Evolutionary conservation across 1,284 basidiomycete genomes (phyloP), one percentile per base, ranked within the genome.

Genomic region (Blastosporella zonata): DNA sequence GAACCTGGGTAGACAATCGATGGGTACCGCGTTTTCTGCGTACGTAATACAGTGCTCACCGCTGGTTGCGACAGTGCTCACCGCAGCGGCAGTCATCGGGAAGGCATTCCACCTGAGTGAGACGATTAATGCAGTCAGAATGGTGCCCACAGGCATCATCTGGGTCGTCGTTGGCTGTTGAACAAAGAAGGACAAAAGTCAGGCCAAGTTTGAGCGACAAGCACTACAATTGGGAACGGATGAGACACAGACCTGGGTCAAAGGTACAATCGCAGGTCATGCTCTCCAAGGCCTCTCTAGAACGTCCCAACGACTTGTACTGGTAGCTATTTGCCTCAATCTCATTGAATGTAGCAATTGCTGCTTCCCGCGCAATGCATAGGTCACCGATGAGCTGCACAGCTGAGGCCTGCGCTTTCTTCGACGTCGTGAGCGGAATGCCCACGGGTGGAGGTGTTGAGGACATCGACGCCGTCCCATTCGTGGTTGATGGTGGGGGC

Each of bases 101-200:
- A 18, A 95, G 67, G 71, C 96, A 99, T 68, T 99, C 96, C 21
- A 99, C 93, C 69, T 97, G 95, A 21, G 97, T 97, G 50, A 98
- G 82, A 50, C 94, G 81, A 67, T 99, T 99, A 74, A 99, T 97
- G 68, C 97, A 99, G 67, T 94, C 90, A 18, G 92, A 92, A 52
- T 82, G 75, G 43, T 84, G 81, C n/a, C 93, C 92, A 68, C 96
- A 99, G 5, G 93, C 92, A 49, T 70, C 72, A 49, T 78, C 73
- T 10, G 72, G 72, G 53, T 78, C 73, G 59, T 89, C 82, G 18
- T 73, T 65, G 55, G 73, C 83, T 87, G 61, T 59, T 52, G 44
- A 37, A 42, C 39, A 17, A 41, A 48, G 48, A 52, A 38, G 33
- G 6, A n/a, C 9, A 33, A 55, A 34, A 17, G 21, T 47, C 36